phyloP scores from a whole-genome alignment of 192 early-diverging fungal species.

The Bifiguratus adelaidae region DNA sequence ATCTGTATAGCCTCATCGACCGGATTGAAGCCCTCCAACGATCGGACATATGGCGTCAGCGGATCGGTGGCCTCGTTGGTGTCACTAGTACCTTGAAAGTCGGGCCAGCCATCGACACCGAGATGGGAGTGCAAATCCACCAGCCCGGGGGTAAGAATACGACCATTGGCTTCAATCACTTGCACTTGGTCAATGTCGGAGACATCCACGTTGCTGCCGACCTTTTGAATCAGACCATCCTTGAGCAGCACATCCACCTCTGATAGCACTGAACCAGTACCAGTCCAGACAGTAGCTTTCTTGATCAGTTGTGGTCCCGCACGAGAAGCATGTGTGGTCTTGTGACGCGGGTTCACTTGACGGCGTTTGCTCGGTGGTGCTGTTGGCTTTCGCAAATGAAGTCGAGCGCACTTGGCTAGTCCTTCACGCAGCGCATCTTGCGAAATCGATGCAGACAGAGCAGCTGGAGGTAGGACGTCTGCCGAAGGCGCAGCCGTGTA shows the following conservation, averaged over 20 bases:
- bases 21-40: constrained; percentile 61
- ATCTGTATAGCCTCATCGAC: constrained; percentile 43
- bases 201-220: constrained; percentile 12
- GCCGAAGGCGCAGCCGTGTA: too few species aligned
- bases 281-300: constrained; percentile 23
- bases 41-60: constrained; percentile 49
- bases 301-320: too few species aligned
- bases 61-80: constrained; percentile 56
- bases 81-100: constrained; percentile 36
- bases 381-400: too few species aligned
- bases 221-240: constrained; percentile 23
- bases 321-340: too few species aligned
- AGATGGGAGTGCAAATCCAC: constrained; percentile 54
- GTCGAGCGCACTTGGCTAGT: too few species aligned
- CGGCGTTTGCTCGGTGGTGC: too few species aligned
- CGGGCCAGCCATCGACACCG: constrained; percentile 57
- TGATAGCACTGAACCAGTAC: constrained; percentile 8
- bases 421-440: too few species aligned
- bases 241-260: constrained; percentile 27
- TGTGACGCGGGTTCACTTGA: too few species aligned
- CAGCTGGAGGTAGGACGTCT: too few species aligned
- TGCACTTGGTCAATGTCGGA: neutral
- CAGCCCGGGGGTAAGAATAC: constrained; percentile 43
- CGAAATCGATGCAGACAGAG: too few species aligned
- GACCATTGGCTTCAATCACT: constrained; percentile 39